Evolutionary conservation across 2,329 filamentous ascomycete genomes (phyloP).

Genomic region (Pseudophaeomoniella oleicola): DNA sequence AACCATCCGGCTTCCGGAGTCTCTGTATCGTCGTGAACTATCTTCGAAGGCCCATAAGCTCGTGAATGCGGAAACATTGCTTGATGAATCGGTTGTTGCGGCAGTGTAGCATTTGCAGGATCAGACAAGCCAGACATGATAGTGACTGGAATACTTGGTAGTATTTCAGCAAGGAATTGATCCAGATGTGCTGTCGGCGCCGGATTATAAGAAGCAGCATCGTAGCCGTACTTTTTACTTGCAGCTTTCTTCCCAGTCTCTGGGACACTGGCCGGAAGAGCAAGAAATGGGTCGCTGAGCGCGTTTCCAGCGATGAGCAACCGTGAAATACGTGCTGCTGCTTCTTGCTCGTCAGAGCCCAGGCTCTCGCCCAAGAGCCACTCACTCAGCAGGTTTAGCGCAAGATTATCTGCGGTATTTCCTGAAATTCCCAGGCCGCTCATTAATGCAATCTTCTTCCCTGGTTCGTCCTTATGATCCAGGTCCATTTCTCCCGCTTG

Average conservation of each 20-base stretch:
- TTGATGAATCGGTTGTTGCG: constrained; percentile 83
- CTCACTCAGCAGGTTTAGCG: constrained; percentile 66
- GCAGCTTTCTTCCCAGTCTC: constrained; percentile 35
- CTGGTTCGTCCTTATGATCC: constrained; percentile 7
- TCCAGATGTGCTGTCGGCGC: constrained; percentile 74
- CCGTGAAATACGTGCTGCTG: constrained; percentile 56
- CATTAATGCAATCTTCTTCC: constrained; percentile 71
- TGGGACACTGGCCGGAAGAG: constrained; percentile 15
- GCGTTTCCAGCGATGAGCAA: constrained; percentile 90
- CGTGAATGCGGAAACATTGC: constrained; percentile 76
- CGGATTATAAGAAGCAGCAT: constrained; percentile 75
- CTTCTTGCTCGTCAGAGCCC: constrained; percentile 42
- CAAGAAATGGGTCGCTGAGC: constrained; percentile 32
- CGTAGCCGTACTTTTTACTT: constrained; percentile 85
- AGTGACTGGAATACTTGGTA: constrained; percentile 79
- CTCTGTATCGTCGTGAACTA: constrained; percentile 18
- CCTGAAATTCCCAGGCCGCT: constrained; percentile 79
- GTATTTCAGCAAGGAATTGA: constrained; percentile 61
- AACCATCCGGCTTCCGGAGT: constrained; percentile 50
- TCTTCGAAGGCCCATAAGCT: constrained; percentile 43
- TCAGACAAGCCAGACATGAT: constrained; percentile 73
- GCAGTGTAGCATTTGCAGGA: constrained; percentile 76
- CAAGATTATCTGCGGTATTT: constrained; percentile 56
- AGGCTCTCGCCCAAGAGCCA: constrained; percentile 75
- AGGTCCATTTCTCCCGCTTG: constrained; percentile 27